A percentile compares a stretch with the other conserved stretches of the same genome.
These are phyloP conservation scores for Aleurites moluccanus DNA, from an alignment of 441 rosid genomes.

Conservation along the genomic window DNA sequence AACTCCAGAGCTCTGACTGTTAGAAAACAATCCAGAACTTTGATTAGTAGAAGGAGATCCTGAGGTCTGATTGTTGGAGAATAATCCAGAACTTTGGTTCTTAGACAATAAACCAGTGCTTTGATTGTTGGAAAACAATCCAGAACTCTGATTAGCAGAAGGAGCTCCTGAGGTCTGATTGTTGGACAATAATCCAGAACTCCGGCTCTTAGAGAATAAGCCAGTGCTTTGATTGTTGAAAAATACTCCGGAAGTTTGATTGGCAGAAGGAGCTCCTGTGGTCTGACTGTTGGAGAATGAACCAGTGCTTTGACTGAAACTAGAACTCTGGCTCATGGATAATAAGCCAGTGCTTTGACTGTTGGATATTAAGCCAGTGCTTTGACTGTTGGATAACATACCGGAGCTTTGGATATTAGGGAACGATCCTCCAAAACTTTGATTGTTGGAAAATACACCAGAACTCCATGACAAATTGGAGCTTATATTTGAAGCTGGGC, in stretches of 20 bases:
- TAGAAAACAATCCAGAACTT: constrained; percentile 17
- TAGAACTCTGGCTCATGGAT: constrained; percentile 40
- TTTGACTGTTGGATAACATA: constrained; percentile 19
- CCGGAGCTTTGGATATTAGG: constrained; percentile 22
- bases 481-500: constrained; percentile 33
- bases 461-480: constrained; percentile 47
- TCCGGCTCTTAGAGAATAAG: constrained; percentile 43
- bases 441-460: constrained; percentile 26
- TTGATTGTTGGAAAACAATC: constrained; percentile 23
- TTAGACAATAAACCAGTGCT: constrained; percentile 41
- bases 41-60: constrained; percentile 21
- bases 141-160: constrained; percentile 26
- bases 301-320: neutral
- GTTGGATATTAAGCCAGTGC: constrained; percentile 29
- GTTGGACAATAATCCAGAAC: constrained; percentile 28
- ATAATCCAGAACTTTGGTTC: constrained; percentile 35
- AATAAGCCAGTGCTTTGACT: constrained; percentile 40
- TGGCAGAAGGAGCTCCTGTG: constrained; percentile 2
- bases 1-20: constrained; percentile 13
- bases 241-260: constrained; percentile 28
- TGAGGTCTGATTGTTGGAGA: constrained; percentile 25
- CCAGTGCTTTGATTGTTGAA: constrained; percentile 34
- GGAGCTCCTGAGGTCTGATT: constrained; percentile 21
- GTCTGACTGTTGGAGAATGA: constrained; percentile 24
- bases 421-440: constrained; percentile 25